Conservation (phyloP, 228 moss, liverwort and hornwort genomes). For the Sphagnum fallax region DNA sequence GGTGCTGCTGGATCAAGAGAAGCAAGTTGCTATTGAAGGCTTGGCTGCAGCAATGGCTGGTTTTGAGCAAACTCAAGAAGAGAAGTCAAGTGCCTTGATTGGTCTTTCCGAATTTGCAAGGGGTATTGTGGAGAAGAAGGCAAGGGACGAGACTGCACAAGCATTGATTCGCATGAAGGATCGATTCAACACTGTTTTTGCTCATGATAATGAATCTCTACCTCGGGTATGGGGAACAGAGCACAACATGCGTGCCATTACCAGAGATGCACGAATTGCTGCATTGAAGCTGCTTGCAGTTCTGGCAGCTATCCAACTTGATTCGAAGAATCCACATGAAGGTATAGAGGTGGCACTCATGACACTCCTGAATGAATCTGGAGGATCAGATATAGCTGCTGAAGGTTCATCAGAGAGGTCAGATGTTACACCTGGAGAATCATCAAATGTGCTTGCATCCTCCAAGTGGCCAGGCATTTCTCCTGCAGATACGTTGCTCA, state of each 20-base stretch:
- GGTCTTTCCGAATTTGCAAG: slow-evolving; percentile 29
- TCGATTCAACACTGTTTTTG: slow-evolving; percentile 78
- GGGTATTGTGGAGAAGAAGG: slow-evolving; percentile 59
- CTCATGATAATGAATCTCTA: slow-evolving; percentile 76
- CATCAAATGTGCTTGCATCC: slow-evolving; percentile 65
- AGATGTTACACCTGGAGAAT: slow-evolving; percentile 10
- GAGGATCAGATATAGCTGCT: slow-evolving; percentile 15
- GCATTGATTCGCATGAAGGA: slow-evolving; percentile 90
- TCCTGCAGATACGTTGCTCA: slow-evolving; percentile 47
- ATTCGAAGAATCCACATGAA: slow-evolving; percentile 20
- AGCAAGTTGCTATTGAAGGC: slow-evolving; percentile 10
- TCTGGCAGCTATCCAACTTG: slow-evolving; percentile 68
- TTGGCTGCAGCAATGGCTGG: slow-evolving; percentile 32
- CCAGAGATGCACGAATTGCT: slow-evolving; percentile 56
- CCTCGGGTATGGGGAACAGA: slow-evolving; percentile 85
- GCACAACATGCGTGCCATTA: slow-evolving; percentile 72
- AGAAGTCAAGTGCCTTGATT: slow-evolving; percentile 22
- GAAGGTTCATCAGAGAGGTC: slow-evolving; percentile 6
- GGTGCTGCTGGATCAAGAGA: slow-evolving; percentile 50
- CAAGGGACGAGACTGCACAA: slow-evolving; percentile 68
- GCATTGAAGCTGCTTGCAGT: slow-evolving; percentile 69
- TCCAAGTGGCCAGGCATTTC: slow-evolving; percentile 74
- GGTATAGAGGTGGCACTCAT: slow-evolving; percentile 51
- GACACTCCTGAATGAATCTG: slow-evolving; percentile 33
- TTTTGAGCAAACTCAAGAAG: slow-evolving; percentile 53